Conservation (phyloP, 352 stramenopile genomes). For the Pythium chondricola region DNA sequence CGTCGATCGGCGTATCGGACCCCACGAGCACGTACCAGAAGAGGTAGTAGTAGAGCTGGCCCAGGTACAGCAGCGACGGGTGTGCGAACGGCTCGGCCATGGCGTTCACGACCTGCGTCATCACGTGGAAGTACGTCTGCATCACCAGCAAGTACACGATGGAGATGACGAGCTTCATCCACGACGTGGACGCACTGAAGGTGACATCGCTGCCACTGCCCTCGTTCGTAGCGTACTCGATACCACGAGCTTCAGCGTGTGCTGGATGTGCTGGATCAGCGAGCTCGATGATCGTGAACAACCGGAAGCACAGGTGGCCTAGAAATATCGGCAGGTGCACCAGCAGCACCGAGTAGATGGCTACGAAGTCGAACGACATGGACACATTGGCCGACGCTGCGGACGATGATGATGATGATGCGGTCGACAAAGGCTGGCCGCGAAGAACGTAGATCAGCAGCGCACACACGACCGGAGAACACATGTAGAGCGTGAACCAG, state of each 20-base stretch:
- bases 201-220: slow-evolving; percentile 9
- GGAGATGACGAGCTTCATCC: slow-evolving; percentile 71
- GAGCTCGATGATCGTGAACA: slow-evolving; percentile 61
- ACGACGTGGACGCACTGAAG: slow-evolving; percentile 36
- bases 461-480: slow-evolving; percentile 55
- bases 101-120: slow-evolving; percentile 73
- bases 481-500: slow-evolving; percentile 61
- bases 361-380: slow-evolving; percentile 64
- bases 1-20: slow-evolving; percentile 72
- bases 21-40: slow-evolving; percentile 87
- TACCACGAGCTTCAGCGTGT: slow-evolving; percentile 8
- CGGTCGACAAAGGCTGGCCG: slow-evolving; percentile 6
- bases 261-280: slow-evolving; percentile 17
- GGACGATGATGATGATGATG: slow-evolving; percentile 24
- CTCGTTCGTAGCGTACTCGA: slow-evolving; percentile 4
- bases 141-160: slow-evolving; percentile 73
- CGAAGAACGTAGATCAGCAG: slow-evolving; percentile 47
- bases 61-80: slow-evolving; percentile 77
- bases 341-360: slow-evolving; percentile 69
- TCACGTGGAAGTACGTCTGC: slow-evolving; percentile 82
- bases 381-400: slow-evolving; percentile 2
- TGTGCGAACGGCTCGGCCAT: slow-evolving; percentile 80
- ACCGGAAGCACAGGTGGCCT: slow-evolving; percentile 66
- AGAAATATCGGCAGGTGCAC: slow-evolving; percentile 78
- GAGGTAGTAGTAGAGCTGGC: slow-evolving; percentile 83